phyloP scores from a whole-genome alignment of 495 filamentous ascomycete species.

The Hypoxylon intermedium region DNA sequence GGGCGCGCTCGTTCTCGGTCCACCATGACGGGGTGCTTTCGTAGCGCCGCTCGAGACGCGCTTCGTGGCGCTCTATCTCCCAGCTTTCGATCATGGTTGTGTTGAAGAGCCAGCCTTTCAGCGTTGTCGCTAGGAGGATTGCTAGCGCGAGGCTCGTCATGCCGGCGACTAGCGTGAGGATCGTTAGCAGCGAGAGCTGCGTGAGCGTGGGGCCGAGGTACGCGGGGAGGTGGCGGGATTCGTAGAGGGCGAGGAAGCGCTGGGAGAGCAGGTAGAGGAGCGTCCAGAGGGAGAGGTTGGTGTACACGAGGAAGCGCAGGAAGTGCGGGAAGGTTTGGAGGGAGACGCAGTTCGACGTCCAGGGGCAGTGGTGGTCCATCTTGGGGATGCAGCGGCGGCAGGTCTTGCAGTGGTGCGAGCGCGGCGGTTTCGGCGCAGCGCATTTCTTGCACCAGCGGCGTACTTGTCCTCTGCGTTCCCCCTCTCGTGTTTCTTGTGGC shows the following conservation, averaged over 20 bases:
- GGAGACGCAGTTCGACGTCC: constrained; percentile 94
- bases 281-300: constrained; percentile 69
- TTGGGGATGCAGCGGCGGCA: constrained; percentile 90
- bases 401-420: constrained; percentile 90
- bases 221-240: constrained; percentile 70
- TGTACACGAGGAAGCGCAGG: constrained; percentile 83
- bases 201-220: constrained; percentile 77
- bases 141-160: constrained; percentile 69
- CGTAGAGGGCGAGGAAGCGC: constrained; percentile 70
- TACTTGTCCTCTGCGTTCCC: constrained; percentile 21
- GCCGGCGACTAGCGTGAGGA: constrained; percentile 66
- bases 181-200: constrained; percentile 70
- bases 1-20: constrained; percentile 22
- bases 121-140: constrained; percentile 64
- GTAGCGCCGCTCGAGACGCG: constrained; percentile 68
- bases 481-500: constrained; percentile 19
- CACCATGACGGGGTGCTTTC: constrained; percentile 62
- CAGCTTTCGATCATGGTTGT: constrained; percentile 88
- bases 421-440: constrained; percentile 77
- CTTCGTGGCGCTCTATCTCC: constrained; percentile 88
- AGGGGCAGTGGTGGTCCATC: constrained; percentile 99
- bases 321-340: constrained; percentile 90
- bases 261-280: constrained; percentile 65
- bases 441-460: constrained; percentile 86
- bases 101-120: constrained; percentile 53